A percentile compares a stretch with the other conserved stretches of the same genome.
These are phyloP conservation scores for Aspergillus candidus DNA, from an alignment of 2,329 filamentous ascomycete genomes.

Conservation along the genomic window DNA sequence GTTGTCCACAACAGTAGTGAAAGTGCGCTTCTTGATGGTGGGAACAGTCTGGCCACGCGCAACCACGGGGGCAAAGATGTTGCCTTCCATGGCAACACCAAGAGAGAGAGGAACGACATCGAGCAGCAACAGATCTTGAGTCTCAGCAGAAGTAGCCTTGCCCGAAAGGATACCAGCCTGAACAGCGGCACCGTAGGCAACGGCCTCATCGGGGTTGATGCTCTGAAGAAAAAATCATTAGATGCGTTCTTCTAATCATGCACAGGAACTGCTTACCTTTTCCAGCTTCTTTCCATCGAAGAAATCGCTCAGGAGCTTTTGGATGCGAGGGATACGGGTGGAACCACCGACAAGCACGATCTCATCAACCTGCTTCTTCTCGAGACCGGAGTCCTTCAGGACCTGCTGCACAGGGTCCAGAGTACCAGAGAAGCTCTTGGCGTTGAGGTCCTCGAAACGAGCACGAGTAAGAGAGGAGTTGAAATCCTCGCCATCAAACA, in stretches of 20 bases:
- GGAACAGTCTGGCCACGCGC: conserved; percentile 71
- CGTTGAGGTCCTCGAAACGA: conserved; percentile 97
- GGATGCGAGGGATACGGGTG: conserved; percentile 96
- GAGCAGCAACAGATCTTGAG: conserved; percentile 86
- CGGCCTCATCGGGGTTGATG: conserved; percentile 99
- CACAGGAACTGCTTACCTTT: conserved; percentile 50
- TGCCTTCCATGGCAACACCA: conserved; percentile 99
- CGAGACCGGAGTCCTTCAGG: conserved; percentile 80
- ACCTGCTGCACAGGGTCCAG: conserved; percentile 95
- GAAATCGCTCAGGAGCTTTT: conserved; percentile 98
- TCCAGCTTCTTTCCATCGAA: conserved; percentile 99
- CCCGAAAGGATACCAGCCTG: conserved; percentile 98
- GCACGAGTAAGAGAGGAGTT: conserved; percentile 96
- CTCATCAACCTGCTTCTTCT: conserved; percentile 92
- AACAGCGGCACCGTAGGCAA: conserved; percentile 96
- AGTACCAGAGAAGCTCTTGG: conserved; percentile 88
- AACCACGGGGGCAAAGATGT: conserved; percentile 95
- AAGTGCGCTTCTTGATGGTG: conserved; percentile 76
- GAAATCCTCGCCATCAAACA: conserved; percentile 97
- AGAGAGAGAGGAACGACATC: conserved; percentile 95
- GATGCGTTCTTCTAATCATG: background rate
- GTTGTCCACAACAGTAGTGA: conserved; percentile 65
- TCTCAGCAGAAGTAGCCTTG: conserved; percentile 94
- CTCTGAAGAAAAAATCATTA: conserved; percentile 41
- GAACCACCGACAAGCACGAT: conserved; percentile 98